These are phyloP conservation scores for Babesia divergens DNA, from an alignment of 169 alveolate species.

Conservation along the genomic window DNA sequence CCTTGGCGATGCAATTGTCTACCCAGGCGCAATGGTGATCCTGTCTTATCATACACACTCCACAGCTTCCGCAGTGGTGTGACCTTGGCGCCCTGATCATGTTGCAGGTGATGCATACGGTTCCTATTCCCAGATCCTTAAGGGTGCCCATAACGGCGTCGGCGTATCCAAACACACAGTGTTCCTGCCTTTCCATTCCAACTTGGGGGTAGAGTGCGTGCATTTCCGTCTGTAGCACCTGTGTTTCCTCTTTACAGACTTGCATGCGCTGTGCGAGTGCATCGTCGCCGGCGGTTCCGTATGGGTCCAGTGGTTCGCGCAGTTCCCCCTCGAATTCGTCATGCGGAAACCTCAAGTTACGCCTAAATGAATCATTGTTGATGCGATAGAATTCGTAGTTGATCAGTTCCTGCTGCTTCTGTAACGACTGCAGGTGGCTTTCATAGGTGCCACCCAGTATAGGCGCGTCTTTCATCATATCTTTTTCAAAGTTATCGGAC, in stretches of 20 bases:
- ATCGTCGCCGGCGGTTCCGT: slow-evolving; percentile 17
- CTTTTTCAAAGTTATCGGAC: slow-evolving; percentile 47
- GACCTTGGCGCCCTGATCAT: slow-evolving; percentile 73
- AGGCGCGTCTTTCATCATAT: slow-evolving; percentile 52
- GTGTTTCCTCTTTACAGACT: slow-evolving; percentile 44
- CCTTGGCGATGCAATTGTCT: slow-evolving; percentile 90
- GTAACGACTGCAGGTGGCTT: slow-evolving; percentile 40
- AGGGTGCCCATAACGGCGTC: slow-evolving; percentile 33
- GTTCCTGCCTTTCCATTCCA: slow-evolving; percentile 62
- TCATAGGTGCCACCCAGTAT: slow-evolving; percentile 49
- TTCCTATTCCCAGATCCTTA: slow-evolving; percentile 1
- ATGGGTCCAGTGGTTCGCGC: slow-evolving; percentile 45
- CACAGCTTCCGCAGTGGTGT: slow-evolving; percentile 84
- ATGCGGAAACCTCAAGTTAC: slow-evolving; percentile 51
- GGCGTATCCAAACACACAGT: slow-evolving; percentile 34
- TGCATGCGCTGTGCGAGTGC: slow-evolving; percentile 31
- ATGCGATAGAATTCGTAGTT: slow-evolving; percentile 54
- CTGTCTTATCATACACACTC: slow-evolving; percentile 79
- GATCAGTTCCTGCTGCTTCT: slow-evolving; percentile 51
- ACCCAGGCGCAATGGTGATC: slow-evolving; percentile 97
- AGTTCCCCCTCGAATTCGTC: slow-evolving; percentile 31
- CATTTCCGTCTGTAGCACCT: slow-evolving; percentile 61
- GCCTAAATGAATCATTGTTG: slow-evolving; percentile 31
- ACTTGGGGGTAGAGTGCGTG: slow-evolving; percentile 60
- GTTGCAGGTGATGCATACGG: slow-evolving; percentile 84